Evolutionary conservation across 768 basidiomycete genomes (phyloP).

Genomic region (Strobilomyces echinocephalus): DNA sequence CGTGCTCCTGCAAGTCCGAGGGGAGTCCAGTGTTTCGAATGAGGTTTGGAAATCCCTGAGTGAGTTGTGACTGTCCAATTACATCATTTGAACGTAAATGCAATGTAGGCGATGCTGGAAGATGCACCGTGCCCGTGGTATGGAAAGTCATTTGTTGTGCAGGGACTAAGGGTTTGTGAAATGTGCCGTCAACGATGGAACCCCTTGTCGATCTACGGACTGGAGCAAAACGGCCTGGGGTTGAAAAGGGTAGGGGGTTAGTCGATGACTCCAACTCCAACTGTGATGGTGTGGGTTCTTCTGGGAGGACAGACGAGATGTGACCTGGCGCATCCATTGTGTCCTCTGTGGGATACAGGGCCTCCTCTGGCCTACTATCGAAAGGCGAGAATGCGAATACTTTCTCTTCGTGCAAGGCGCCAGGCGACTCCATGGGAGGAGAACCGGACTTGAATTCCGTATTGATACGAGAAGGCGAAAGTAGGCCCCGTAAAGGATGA

Average conservation of each 20-base stretch:
- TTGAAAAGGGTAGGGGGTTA: conserved; percentile 21
- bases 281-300: not conserved
- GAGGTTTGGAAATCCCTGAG: conserved; percentile 3
- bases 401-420: conserved; percentile 11
- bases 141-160: conserved; percentile 8
- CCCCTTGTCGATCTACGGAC: not conserved
- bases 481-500: conserved; percentile 33
- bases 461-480: conserved; percentile 20
- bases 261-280: not conserved
- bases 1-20: conserved; percentile 14
- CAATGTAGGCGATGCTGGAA: conserved; percentile 3
- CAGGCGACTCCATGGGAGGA: conserved; percentile 2
- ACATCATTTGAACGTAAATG: conserved; percentile 18
- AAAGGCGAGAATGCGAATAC: conserved; percentile 30
- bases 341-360: not conserved
- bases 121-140: conserved; percentile 9
- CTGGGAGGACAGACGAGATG: not conserved
- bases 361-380: conserved; percentile 9
- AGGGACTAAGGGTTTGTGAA: conserved; percentile 2
- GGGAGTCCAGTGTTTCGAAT: conserved; percentile 3
- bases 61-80: conserved; percentile 3
- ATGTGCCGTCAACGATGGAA: not conserved
- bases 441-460: not conserved
- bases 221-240: conserved; percentile 19
- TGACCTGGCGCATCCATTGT: not conserved